Evolutionary conservation across 495 filamentous ascomycete genomes (phyloP).

Genomic region (Tuber aestivum): DNA sequence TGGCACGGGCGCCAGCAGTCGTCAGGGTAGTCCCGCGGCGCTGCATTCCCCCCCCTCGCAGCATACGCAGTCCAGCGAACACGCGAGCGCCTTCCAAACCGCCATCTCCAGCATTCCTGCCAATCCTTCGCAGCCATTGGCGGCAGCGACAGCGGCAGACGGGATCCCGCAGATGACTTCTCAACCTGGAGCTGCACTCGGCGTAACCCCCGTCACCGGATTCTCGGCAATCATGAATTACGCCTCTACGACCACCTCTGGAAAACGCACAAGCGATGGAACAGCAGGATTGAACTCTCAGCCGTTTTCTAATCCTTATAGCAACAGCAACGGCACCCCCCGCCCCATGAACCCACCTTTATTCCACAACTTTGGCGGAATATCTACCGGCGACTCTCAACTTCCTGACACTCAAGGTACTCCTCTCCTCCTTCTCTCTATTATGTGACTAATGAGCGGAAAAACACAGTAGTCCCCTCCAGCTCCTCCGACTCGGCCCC

Average conservation of each 20-base stretch:
- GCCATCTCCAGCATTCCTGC: constrained; percentile 23
- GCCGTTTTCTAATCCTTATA: constrained; percentile 25
- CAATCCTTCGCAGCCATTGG: neutral
- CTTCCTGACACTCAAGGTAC: constrained; percentile 39
- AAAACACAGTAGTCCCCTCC: constrained; percentile 7
- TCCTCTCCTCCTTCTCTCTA: neutral
- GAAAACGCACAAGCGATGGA: constrained; percentile 38
- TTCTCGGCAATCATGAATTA: constrained; percentile 26
- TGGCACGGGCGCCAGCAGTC: neutral
- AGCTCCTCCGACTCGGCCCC: constrained; percentile 10
- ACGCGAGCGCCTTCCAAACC: constrained; percentile 27
- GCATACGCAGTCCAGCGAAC: constrained; percentile 25
- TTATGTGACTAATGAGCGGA: neutral
- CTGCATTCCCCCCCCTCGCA: neutral
- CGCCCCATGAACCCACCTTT: constrained; percentile 25
- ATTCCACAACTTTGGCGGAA: constrained; percentile 28
- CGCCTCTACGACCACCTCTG: constrained; percentile 36
- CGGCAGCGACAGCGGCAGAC: constrained; percentile 5
- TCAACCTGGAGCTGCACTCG: constrained; percentile 27
- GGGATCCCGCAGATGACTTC: constrained; percentile 37
- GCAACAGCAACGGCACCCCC: constrained; percentile 30
- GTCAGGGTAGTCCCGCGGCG: neutral
- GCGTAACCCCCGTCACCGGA: constrained; percentile 18
- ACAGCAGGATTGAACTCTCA: constrained; percentile 32
- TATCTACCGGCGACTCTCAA: constrained; percentile 32